These are phyloP conservation scores for Wickerhamiella musiphila DNA, from an alignment of 805 yeast genomes.

Conservation along the genomic window DNA sequence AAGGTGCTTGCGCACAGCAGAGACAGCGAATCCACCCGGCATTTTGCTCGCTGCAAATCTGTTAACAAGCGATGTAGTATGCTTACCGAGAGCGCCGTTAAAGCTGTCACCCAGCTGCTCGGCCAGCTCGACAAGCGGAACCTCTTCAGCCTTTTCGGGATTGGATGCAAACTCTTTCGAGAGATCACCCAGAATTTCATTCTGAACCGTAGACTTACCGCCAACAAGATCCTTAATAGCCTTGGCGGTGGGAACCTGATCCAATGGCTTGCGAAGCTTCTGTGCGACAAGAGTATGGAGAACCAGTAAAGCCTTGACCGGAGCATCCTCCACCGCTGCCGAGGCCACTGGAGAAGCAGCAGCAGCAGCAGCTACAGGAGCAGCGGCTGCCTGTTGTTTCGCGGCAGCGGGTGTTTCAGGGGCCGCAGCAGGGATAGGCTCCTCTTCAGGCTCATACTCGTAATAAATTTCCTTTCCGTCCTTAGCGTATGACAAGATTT, in stretches of 20 bases:
- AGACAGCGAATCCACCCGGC: conserved; percentile 98
- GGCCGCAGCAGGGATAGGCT: conserved; percentile 18
- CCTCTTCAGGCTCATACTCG: conserved; percentile 33
- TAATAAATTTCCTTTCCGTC: conserved; percentile 94
- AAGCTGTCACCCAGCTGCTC: conserved; percentile 87
- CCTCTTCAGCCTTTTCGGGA: conserved; percentile 98
- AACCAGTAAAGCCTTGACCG: conserved; percentile 67
- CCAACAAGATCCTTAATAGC: conserved; percentile 95
- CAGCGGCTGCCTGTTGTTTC: conserved; percentile 38
- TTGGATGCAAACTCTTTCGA: conserved; percentile 97
- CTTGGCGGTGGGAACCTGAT: conserved; percentile 70
- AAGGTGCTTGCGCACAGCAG: conserved; percentile 81
- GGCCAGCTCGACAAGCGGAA: conserved; percentile 89
- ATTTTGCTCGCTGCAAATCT: conserved; percentile 90
- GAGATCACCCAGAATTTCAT: conserved; percentile 94
- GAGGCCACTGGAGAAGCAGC: conserved; percentile 67
- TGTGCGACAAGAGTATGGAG: conserved; percentile 87
- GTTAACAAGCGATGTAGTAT: conserved; percentile 72
- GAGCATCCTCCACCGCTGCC: conserved; percentile 73
- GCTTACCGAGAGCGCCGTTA: conserved; percentile 82
- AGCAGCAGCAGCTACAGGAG: conserved; percentile 45
- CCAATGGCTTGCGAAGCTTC: conserved; percentile 81
- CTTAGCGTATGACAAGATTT: conserved; percentile 86
- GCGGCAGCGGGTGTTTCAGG: conserved; percentile 31
- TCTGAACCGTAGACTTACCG: conserved; percentile 97